A percentile compares a stretch with the other conserved stretches of the same genome.
phyloP scores from a whole-genome alignment of 2,329 filamentous ascomycete species.

The Ophiocordyceps robertsii region DNA sequence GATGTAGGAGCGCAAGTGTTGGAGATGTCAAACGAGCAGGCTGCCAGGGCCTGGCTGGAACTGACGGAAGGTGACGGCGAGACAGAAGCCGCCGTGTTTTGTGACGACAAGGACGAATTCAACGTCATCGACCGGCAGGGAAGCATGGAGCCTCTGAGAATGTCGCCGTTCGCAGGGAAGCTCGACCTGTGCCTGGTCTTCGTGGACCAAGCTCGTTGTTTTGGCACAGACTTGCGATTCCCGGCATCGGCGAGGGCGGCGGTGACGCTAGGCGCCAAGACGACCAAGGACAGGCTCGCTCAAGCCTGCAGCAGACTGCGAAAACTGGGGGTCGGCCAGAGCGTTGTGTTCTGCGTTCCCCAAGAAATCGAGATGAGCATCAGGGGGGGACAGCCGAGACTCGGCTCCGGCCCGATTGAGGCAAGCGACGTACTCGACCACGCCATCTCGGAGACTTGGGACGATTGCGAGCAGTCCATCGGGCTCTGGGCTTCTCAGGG shows the following conservation, averaged over 20 bases:
- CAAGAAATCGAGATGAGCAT: constrained; percentile 45
- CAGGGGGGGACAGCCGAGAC: neutral
- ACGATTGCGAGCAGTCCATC: constrained; percentile 32
- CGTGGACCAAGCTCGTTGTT: constrained; percentile 55
- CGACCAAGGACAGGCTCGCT: constrained; percentile 55
- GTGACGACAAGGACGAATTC: constrained; percentile 38
- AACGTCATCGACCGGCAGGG: constrained; percentile 36
- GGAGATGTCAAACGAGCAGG: constrained; percentile 41
- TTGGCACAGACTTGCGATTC: constrained; percentile 53
- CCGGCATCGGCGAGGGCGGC: constrained; percentile 45
- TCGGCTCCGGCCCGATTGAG: constrained; percentile 24
- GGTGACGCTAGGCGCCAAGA: constrained; percentile 47
- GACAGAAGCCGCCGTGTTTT: constrained; percentile 33
- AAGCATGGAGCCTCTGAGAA: constrained; percentile 31
- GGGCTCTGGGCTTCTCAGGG: constrained; percentile 51
- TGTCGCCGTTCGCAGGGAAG: constrained; percentile 43
- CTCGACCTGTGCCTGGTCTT: constrained; percentile 49
- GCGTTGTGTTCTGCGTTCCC: constrained; percentile 44
- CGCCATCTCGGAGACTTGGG: constrained; percentile 44
- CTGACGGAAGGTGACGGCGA: neutral
- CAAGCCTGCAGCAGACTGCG: constrained; percentile 61
- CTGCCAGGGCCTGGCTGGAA: constrained; percentile 40
- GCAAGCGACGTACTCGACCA: constrained; percentile 40
- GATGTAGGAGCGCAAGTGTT: constrained; percentile 60
- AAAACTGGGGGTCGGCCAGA: constrained; percentile 50